Conservation (phyloP, 192 early-diverging fungal genomes). For the Irineochytrium annulatum region DNA sequence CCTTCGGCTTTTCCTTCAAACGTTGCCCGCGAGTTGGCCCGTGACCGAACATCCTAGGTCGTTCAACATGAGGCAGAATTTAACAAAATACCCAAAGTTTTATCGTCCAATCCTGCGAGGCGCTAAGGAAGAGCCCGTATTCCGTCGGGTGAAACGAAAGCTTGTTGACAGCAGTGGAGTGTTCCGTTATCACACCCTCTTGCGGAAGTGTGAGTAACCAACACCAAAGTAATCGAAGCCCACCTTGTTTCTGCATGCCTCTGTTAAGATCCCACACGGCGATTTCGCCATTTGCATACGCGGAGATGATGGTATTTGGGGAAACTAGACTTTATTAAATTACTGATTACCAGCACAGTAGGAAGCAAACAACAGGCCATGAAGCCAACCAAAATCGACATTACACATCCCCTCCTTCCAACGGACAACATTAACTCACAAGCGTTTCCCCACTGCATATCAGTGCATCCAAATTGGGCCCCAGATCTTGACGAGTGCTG, state of each 20-base stretch:
- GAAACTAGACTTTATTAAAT: constrained; percentile 13
- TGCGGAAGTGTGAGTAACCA: not conserved
- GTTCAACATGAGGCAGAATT: no score
- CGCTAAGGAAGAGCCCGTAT: constrained; percentile 64
- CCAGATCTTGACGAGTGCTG: no score
- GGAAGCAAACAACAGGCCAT: not conserved
- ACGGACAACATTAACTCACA: constrained; percentile 22
- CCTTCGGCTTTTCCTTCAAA: constrained; percentile 74
- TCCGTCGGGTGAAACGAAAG: constrained; percentile 73
- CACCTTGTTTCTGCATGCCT: constrained; percentile 41
- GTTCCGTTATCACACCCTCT: constrained; percentile 67
- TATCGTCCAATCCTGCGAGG: constrained; percentile 70
- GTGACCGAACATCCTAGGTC: constrained; percentile 67
- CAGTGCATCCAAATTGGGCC: constrained; percentile 58
- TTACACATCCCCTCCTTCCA: not conserved
- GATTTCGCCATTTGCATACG: constrained; percentile 68
- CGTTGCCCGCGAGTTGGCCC: constrained; percentile 38
- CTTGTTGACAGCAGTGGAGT: constrained; percentile 70
- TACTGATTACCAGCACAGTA: not conserved
- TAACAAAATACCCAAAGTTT: constrained; percentile 66
- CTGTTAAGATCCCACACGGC: constrained; percentile 67
- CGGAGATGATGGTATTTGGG: constrained; percentile 66
- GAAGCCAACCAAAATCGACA: not conserved
- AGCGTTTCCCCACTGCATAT: constrained; percentile 76
- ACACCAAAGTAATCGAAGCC: not conserved